Percentiles rank a stretch among this genome's conserved stretches.
phyloP scores from a whole-genome alignment of 371 early-diverging fungal genomes.

The Circinella minor region DNA sequence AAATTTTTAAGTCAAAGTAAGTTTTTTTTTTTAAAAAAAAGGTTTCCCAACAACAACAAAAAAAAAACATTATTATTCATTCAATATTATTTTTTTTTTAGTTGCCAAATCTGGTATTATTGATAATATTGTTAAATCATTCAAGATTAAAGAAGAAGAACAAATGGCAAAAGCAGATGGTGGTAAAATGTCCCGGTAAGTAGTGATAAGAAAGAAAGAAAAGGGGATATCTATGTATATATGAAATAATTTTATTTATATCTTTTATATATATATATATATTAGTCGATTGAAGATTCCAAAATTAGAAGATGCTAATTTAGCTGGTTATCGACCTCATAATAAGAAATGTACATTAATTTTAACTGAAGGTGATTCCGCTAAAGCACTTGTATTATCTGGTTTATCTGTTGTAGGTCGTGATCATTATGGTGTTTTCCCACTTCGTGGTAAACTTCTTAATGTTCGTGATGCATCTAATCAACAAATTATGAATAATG shows the following conservation, averaged over 20 bases:
- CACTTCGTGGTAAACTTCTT: conserved; percentile 98
- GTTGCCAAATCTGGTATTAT: conserved; percentile 86
- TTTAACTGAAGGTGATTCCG: conserved; percentile 99
- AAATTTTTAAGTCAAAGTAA: conserved; percentile 71
- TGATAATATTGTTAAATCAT: conserved; percentile 82
- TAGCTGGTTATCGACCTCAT: conserved; percentile 84
- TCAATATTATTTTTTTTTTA: conserved; percentile 6
- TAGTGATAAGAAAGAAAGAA: background rate
- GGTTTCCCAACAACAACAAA: too few species aligned
- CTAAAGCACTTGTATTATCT: conserved; percentile 95
- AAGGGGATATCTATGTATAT: background rate
- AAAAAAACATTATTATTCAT: background rate
- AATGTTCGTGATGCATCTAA: conserved; percentile 97
- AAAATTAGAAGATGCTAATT: conserved; percentile 99
- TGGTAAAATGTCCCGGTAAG: conserved; percentile 55
- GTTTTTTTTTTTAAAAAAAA: background rate
- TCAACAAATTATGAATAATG: conserved; percentile 84
- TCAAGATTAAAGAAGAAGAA: conserved; percentile 84
- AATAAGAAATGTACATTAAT: conserved; percentile 95
- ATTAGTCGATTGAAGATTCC: conserved; percentile 82
- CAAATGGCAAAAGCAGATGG: conserved; percentile 97
- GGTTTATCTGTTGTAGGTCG: conserved; percentile 96
- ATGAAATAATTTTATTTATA: background rate
- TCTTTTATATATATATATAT: background rate
- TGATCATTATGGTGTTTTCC: conserved; percentile 98